phyloP scores from a whole-genome alignment of 1,139 yeast species.

The Eremothecium gossypii region DNA sequence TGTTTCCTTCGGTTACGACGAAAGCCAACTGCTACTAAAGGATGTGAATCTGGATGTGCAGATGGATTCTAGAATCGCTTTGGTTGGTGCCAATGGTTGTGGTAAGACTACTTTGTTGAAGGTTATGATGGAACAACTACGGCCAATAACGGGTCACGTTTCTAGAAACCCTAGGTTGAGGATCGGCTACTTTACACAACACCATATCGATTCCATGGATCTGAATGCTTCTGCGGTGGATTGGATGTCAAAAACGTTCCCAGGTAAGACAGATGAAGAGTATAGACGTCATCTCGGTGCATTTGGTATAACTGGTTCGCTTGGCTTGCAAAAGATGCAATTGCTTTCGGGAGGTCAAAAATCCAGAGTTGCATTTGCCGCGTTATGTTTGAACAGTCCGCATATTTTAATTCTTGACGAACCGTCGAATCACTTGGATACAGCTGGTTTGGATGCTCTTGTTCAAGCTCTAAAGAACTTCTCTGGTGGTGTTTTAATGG shows the following conservation, averaged over 20 bases:
- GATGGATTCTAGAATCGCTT: constrained; percentile 88
- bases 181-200: constrained; percentile 98
- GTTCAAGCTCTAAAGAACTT: constrained; percentile 80
- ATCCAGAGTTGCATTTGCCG: constrained; percentile 96
- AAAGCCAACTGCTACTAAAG: constrained; percentile 49
- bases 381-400: constrained; percentile 83
- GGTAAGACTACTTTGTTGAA: constrained; percentile 95
- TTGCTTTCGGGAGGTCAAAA: constrained; percentile 95
- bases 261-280: constrained; percentile 94
- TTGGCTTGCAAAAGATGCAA: constrained; percentile 87
- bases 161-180: constrained; percentile 77
- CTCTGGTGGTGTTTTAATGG: constrained; percentile 95
- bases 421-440: constrained; percentile 98
- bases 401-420: constrained; percentile 90
- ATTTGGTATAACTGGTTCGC: constrained; percentile 90
- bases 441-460: constrained; percentile 92
- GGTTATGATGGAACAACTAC: constrained; percentile 65
- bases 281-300: constrained; percentile 94
- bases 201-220: constrained; percentile 98
- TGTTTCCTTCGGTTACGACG: constrained; percentile 77
- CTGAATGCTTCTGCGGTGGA: constrained; percentile 77
- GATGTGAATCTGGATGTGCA: constrained; percentile 86
- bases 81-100: constrained; percentile 98
- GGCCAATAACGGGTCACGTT: constrained; percentile 67
- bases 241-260: constrained; percentile 86